Base-by-base conservation (phyloP, 768 basidiomycete genomes). In the Suillus subluteus region DNA sequence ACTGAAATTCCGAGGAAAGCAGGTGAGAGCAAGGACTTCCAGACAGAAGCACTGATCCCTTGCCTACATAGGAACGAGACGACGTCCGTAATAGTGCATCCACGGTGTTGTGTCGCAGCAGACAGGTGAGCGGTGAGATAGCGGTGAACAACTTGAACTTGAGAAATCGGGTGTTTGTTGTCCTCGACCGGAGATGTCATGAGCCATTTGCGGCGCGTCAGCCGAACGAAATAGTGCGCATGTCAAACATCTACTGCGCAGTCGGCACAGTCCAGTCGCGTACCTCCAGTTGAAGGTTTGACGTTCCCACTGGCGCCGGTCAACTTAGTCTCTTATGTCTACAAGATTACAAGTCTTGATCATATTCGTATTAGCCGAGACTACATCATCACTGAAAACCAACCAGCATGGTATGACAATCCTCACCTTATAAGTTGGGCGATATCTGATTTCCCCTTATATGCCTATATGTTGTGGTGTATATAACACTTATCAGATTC, bases 171-270 rank as follows among this genome's bases (percentile, higher is more conserved):
- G 32, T 32, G 2, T 74, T 73, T 70, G 69, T 75, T 79, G 58
- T 71, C 70, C 21, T 76, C 32, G 32, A 32, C 32, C 32, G 32
- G 32, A 32, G 32, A 32, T 5, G 5, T 72, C 35, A 6, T 37
- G 35, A 37, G 35, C 35, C 35, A 73, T 73, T 67, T 86, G 80
- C 69, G 86, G 82, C 8, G 82, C 81, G 61, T 82, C 79, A 3
- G 52, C 82, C 72, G 50, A 81, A 73, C 66, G 80, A 74, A 63
- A 81, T 77, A 61, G 78, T 73, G 73, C 58, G 38, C 73, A 30
- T 69, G 69, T 32, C 52, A 54, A 37, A 71, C 70, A 43, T 71
- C 70, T 23, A 69, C 65, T 18, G 65, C 62, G 62, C 70, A 73
- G 56, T 65, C 68, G 30, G 65, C 63, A 44, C 73, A 75, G 65